Percentiles rank a stretch among this genome's conserved stretches.
Evolutionary conservation across 805 yeast species (phyloP).

Genomic region (Nakazawaea siamensis): DNA sequence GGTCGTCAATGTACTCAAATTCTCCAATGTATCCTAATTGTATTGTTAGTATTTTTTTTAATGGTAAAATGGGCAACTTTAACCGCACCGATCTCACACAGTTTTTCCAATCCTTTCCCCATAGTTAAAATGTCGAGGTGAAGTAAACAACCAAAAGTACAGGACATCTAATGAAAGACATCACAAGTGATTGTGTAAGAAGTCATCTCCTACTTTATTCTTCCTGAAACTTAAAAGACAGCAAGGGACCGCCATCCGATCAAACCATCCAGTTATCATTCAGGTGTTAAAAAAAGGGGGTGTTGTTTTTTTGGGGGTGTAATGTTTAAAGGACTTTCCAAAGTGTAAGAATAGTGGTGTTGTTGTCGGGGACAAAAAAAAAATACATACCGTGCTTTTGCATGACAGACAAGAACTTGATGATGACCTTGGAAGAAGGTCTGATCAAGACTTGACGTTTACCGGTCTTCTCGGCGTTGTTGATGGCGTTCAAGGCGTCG

Average conservation of each 20-base stretch:
- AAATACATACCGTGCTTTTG: conserved; percentile 89
- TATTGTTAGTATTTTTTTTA: too few species aligned
- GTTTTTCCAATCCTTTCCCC: too few species aligned
- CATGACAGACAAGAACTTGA: conserved; percentile 95
- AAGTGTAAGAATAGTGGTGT: too few species aligned
- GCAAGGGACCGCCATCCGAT: conserved; percentile 80
- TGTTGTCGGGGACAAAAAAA: too few species aligned
- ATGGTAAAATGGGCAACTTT: too few species aligned
- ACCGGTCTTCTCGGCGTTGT: conserved; percentile 99
- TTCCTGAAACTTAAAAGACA: conserved; percentile 98
- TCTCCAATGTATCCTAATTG: conserved; percentile 79
- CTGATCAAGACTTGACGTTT: conserved; percentile 97
- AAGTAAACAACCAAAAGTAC: conserved; percentile 50
- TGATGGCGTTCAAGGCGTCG: conserved; percentile 96
- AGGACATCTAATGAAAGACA: neutral
- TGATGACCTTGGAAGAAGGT: conserved; percentile 97
- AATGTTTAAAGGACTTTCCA: too few species aligned
- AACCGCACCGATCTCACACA: too few species aligned
- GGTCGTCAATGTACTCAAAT: conserved; percentile 98
- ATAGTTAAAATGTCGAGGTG: conserved; percentile 48
- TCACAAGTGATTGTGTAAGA: conserved; percentile 54
- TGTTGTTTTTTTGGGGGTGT: too few species aligned
- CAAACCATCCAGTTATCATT: conserved; percentile 98
- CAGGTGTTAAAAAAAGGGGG: conserved; percentile 56
- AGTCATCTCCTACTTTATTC: conserved; percentile 47